Evolutionary conservation across 768 basidiomycete species (phyloP).

Genomic region (Suillus bovinus): DNA sequence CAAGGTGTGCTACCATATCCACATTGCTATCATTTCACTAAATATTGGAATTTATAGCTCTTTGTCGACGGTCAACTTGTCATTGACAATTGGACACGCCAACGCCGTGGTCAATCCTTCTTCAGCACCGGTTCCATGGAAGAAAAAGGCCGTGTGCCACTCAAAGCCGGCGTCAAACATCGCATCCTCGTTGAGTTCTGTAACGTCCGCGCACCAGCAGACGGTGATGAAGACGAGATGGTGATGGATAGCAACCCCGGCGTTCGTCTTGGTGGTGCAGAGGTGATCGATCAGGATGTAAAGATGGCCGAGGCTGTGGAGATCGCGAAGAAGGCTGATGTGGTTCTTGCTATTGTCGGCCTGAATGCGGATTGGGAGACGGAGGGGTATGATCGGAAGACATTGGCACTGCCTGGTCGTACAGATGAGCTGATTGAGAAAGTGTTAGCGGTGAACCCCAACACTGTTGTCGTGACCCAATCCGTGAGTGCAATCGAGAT

Average conservation of each 20-base stretch:
- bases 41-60: constrained; percentile 40
- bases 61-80: constrained; percentile 69
- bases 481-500: constrained; percentile 44
- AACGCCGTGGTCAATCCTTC: constrained; percentile 68
- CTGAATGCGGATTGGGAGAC: constrained; percentile 84
- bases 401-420: constrained; percentile 68
- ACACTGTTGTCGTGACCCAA: constrained; percentile 74
- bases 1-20: constrained; percentile 42
- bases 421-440: constrained; percentile 71
- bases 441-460: constrained; percentile 65
- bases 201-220: constrained; percentile 74
- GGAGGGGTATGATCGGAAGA: constrained; percentile 72
- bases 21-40: background rate
- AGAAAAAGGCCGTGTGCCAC: constrained; percentile 54
- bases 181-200: constrained; percentile 67
- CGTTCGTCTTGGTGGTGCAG: constrained; percentile 73
- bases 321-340: constrained; percentile 70
- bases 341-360: constrained; percentile 74
- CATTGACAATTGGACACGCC: constrained; percentile 83
- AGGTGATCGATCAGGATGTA: constrained; percentile 57
- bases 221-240: constrained; percentile 64
- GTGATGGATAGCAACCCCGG: constrained; percentile 70
- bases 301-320: constrained; percentile 62
- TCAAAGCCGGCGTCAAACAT: constrained; percentile 57
- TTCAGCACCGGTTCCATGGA: constrained; percentile 65